Conservation (phyloP, 2,329 filamentous ascomycete species). For the Diaporthe sp. region DNA sequence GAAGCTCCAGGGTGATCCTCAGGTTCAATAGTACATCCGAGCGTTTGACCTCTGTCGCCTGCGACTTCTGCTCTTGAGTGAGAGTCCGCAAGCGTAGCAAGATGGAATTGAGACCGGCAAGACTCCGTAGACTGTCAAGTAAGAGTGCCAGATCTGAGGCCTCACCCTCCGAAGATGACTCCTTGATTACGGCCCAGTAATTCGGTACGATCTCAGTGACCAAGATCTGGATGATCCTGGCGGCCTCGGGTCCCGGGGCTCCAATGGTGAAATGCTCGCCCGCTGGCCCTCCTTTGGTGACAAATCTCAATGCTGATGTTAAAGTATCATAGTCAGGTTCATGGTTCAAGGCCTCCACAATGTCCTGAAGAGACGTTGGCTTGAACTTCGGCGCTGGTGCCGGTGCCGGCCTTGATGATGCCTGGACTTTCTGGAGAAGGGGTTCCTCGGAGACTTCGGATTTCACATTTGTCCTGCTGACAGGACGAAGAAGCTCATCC, state of each 20-base stretch:
- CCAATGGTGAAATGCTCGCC: conserved; percentile 67
- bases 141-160: conserved; percentile 64
- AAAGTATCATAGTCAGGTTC: conserved; percentile 75
- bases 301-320: conserved; percentile 64
- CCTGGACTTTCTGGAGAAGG: conserved; percentile 55
- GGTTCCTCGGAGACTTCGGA: conserved; percentile 53
- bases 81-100: conserved; percentile 77
- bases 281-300: conserved; percentile 54
- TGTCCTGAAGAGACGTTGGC: conserved; percentile 60
- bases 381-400: conserved; percentile 7
- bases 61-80: conserved; percentile 64
- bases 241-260: conserved; percentile 74
- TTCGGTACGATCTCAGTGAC: conserved; percentile 83
- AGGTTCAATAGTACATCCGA: conserved; percentile 61
- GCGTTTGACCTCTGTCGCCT: conserved; percentile 54
- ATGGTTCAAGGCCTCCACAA: conserved; percentile 70
- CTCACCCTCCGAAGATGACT: conserved; percentile 52
- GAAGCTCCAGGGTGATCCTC: conserved; percentile 58
- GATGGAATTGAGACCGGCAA: conserved; percentile 84
- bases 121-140: conserved; percentile 76
- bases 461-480: conserved; percentile 67
- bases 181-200: conserved; percentile 80
- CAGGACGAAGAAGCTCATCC: conserved; percentile 69
- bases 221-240: conserved; percentile 82
- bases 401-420: conserved; percentile 37